Base-by-base conservation (phyloP, 1,139 yeast species). In the Yamadazyma pseudoaaseri region DNA sequence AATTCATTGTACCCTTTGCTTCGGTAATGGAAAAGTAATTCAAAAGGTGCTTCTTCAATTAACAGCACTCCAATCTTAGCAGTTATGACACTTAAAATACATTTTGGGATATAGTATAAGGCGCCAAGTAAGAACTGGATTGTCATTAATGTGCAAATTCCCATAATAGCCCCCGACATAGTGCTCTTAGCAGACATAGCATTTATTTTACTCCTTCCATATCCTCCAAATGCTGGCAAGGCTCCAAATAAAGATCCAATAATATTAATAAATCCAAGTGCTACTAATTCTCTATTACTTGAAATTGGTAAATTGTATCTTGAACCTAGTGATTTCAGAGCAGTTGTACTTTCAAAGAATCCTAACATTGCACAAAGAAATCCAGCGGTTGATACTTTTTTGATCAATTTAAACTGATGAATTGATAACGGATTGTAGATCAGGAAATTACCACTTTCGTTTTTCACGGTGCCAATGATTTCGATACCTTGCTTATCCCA, bases 221-320 rank as follows among this genome's bases (percentile, higher is more conserved):
- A 92, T 0, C 98, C 97, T 2, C 98, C 98, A 68, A 90, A 90
- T 1, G 96, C 80, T 0, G 98, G 97, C 10, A 92, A 64, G 0
- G 92, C 86, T 3, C 96, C 92, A 47, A 86, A 79, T 14, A 77
- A 41, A 2, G 87, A 75, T 1, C 83, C 81, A 3, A 73, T 62
- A 2, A 89, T 44, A 49, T 90, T 92, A 32, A 85, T 78, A 14
- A 76, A 61, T 0, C 98, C 98, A 30, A 92, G 65, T 0, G 97
- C 97, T 6, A 84, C 83, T 34, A 84, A 60, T 49, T 84, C 94
- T 44, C 90, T 67, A 49, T 84, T 83, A 1, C 90, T 78, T 0
- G 90, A 81, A 4, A 83, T 77, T 0, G 86, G 83, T 27, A 78
- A 54, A 45, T 80, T 79, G 40, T 75, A 82, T 46, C 66, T 72